Percentiles rank a stretch among this genome's conserved stretches.
Evolutionary conservation across 805 yeast species (phyloP).

Genomic region (Saccharomycopsis javanensis): DNA sequence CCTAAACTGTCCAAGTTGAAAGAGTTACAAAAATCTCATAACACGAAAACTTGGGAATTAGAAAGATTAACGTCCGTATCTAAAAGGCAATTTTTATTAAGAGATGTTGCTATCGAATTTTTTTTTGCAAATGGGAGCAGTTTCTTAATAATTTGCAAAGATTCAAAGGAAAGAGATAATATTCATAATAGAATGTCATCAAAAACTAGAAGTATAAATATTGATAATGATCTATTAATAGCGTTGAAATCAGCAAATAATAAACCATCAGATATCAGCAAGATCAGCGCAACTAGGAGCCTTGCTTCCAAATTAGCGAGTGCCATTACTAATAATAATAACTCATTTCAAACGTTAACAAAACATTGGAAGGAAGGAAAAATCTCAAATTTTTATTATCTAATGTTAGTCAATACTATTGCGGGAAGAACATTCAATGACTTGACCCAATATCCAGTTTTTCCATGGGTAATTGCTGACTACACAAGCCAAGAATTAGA

Average conservation of each 20-base stretch:
- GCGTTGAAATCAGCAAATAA: constrained; percentile 36
- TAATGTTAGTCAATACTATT: constrained; percentile 69
- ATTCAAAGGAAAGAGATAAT: constrained; percentile 43
- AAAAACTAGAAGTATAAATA: constrained; percentile 38
- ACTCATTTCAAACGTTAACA: constrained; percentile 40
- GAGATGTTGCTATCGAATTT: constrained; percentile 76
- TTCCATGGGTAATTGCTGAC: constrained; percentile 87
- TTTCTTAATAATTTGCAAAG: constrained; percentile 54
- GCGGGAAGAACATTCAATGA: constrained; percentile 89
- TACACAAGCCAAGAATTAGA: constrained; percentile 66
- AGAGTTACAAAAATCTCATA: constrained; percentile 30
- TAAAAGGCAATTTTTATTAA: constrained; percentile 61
- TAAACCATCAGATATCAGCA: constrained; percentile 10
- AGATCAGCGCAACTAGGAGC: constrained; percentile 26
- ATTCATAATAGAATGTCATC: constrained; percentile 41
- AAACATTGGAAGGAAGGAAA: constrained; percentile 68
- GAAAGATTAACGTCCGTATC: constrained; percentile 52
- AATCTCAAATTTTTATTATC: constrained; percentile 72
- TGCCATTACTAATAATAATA: constrained; percentile 33
- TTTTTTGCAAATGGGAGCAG: constrained; percentile 68
- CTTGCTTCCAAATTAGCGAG: constrained; percentile 36
- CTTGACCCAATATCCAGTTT: constrained; percentile 81
- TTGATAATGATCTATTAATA: constrained; percentile 46
- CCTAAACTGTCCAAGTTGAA: constrained; percentile 23
- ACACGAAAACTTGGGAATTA: constrained; percentile 51